These are phyloP conservation scores for Neltuma alba DNA, from an alignment of 306 rosid species.

Conservation along the genomic window DNA sequence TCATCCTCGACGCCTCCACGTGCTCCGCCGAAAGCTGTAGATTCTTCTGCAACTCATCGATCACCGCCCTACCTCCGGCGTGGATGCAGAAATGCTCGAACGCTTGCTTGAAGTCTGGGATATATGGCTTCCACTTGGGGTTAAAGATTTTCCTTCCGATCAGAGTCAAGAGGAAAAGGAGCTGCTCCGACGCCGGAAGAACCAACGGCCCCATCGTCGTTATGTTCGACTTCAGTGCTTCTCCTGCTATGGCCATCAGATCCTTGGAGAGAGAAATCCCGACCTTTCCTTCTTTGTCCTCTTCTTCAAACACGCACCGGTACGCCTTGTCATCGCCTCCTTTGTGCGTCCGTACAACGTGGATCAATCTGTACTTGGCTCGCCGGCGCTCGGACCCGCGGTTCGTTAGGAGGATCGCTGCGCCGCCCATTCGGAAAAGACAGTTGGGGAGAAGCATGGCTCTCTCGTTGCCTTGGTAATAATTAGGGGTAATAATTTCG, in stretches of 20 bases:
- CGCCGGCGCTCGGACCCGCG: constrained; percentile 55
- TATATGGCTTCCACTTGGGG: constrained; percentile 94
- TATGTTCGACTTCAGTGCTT: constrained; percentile 87
- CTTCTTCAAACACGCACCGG: constrained; percentile 79
- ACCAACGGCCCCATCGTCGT: constrained; percentile 96
- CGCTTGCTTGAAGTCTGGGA: constrained; percentile 91
- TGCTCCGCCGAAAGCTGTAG: constrained; percentile 87
- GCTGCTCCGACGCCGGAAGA: constrained; percentile 92
- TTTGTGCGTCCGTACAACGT: constrained; percentile 83
- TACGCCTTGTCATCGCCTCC: constrained; percentile 85
- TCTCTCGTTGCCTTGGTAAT: constrained; percentile 89
- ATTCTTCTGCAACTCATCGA: constrained; percentile 92
- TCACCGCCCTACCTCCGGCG: constrained; percentile 93
- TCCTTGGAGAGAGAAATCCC: constrained; percentile 82
- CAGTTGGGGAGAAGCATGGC: constrained; percentile 97
- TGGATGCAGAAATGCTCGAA: constrained; percentile 97
- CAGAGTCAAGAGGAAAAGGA: constrained; percentile 70
- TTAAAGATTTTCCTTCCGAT: constrained; percentile 82
- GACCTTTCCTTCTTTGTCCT: constrained; percentile 84
- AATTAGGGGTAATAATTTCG: constrained; percentile 87
- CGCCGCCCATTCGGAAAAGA: constrained; percentile 96
- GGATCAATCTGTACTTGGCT: constrained; percentile 77
- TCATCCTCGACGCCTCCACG: constrained; percentile 96
- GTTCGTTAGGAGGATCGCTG: constrained; percentile 77
- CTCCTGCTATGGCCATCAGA: constrained; percentile 98